These are phyloP conservation scores for Rhododendron griersonianum DNA, from an alignment of 148 eudicot species.

Conservation along the genomic window DNA sequence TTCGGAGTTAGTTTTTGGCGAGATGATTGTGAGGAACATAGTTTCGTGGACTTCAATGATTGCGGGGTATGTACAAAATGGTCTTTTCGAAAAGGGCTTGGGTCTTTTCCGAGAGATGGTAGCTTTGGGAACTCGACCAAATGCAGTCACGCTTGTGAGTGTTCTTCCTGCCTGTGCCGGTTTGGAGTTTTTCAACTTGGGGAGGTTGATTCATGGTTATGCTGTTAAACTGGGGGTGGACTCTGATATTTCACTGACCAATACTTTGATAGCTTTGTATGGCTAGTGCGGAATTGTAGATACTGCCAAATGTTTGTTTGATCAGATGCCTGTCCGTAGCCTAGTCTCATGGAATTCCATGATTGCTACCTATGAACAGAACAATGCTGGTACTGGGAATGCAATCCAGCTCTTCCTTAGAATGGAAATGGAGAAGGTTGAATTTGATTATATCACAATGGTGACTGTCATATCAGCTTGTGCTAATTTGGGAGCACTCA, in stretches of 20 bases:
- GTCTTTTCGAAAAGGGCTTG: constrained; percentile 5
- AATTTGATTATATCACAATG: constrained; percentile 22
- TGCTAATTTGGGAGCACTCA: constrained; percentile 16
- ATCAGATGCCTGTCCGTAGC: constrained; percentile 12
- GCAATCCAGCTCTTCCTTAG: constrained; percentile 16
- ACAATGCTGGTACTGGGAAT: constrained; percentile 7
- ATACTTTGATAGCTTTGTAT: constrained; percentile 15
- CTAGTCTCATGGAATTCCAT: constrained; percentile 36
- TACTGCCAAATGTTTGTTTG: constrained; percentile 17
- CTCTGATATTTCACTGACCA: constrained; percentile 1
- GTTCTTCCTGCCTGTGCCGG: constrained; percentile 21
- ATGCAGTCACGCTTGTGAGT: constrained; percentile 16
- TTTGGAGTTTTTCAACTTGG: constrained; percentile 12
- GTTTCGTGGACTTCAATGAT: constrained; percentile 28
- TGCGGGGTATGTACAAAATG: constrained; percentile 20
- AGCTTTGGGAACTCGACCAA: constrained; percentile 13
- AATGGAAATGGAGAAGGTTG: constrained; percentile 11
- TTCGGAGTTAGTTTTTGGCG: constrained; percentile 11
- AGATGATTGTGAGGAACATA: constrained; percentile 10
- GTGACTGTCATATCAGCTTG: constrained; percentile 25
- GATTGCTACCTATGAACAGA: constrained; percentile 26
- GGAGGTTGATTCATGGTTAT: constrained; percentile 18
- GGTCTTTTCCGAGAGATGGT: constrained; percentile 13
- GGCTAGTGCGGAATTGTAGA: constrained; percentile 17
- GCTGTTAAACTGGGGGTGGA: constrained; percentile 9